phyloP scores from a whole-genome alignment of 2,329 filamentous ascomycete genomes.

The Colletotrichum phormii region DNA sequence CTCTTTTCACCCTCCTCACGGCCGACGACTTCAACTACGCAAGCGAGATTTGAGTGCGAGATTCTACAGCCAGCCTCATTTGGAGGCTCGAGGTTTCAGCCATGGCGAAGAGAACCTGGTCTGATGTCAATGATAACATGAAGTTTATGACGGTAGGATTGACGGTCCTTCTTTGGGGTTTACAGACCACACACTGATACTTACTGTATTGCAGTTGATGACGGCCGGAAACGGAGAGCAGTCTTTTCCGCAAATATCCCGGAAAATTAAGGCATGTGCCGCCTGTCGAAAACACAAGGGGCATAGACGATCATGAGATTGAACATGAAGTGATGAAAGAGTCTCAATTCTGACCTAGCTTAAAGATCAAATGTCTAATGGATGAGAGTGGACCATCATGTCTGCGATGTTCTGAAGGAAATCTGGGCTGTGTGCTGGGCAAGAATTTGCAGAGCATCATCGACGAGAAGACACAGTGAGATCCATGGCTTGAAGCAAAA shows the following conservation, averaged over 20 bases:
- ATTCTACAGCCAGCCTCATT: not conserved
- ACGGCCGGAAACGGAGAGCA: conserved; percentile 32
- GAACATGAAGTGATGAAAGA: not conserved
- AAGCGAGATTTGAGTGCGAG: not conserved
- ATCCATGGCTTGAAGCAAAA: not conserved
- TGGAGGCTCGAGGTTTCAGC: not conserved
- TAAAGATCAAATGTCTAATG: conserved; percentile 55
- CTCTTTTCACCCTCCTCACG: conserved; percentile 20
- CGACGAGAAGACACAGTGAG: conserved; percentile 53
- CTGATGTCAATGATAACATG: conserved; percentile 34
- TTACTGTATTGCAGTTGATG: conserved; percentile 5
- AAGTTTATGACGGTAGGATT: conserved; percentile 21
- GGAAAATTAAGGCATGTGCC: conserved; percentile 54
- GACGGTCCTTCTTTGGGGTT: not conserved
- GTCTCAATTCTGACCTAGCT: not conserved
- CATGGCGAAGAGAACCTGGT: conserved; percentile 38
- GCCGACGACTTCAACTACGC: not conserved
- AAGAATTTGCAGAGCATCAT: conserved; percentile 56
- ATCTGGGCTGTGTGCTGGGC: conserved; percentile 52
- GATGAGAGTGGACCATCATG: conserved; percentile 53
- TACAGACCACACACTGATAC: not conserved
- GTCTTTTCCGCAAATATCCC: conserved; percentile 48
- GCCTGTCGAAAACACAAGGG: conserved; percentile 56
- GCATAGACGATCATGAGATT: not conserved
- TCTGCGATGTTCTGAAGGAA: conserved; percentile 49